Evolutionary conservation across 768 basidiomycete genomes (phyloP), one percentile per base, ranked within the genome.

Genomic region (Pleurotus salmoneostramineus): DNA sequence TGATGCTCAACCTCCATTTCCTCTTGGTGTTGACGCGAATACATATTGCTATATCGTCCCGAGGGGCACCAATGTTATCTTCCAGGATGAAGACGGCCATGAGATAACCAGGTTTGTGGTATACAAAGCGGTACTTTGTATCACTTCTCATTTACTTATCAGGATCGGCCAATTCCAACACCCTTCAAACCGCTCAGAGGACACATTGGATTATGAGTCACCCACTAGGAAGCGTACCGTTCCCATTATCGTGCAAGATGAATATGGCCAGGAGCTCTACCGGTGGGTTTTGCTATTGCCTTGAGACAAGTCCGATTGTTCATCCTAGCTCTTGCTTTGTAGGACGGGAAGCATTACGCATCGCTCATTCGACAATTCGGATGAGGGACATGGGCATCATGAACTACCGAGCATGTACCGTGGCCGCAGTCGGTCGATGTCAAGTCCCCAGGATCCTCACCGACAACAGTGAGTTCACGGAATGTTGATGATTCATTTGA

Each of bases 11-110:
- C 36, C 52, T 4, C 40, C 52, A 8, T 43, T 12, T 6, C 50
- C 36, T 15, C 34, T 34, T 36, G 50, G 50, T 15, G 8, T 37
- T 7, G 52, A 56, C 27, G 34, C 49, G 4, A 47, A 62, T 60
- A 62, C 59, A 60, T 82, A 68, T 62, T 75, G 72, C 65, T 89
- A 89, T 62, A 81, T 89, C 61, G 78, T 89, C 50, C 88, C 88
- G 37, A 77, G 76, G 14, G 87, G 85, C 17, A 72, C 83, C 59
- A 79, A 83, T 58, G 83, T 89, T 4, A 78, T 89, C 47, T 88
- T 90, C 63, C 78, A 85, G 66, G 87, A 89, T 63, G 81, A 83
- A 61, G 69, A 76, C 15, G 87, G 87, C 17, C 79, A 82, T 56
- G 84, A 85, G 63, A 82, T 88, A 27, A 80, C 81, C 2, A 81